These are phyloP conservation scores for Pezicula radicicola DNA, from an alignment of 2,329 filamentous ascomycete species.

Conservation along the genomic window DNA sequence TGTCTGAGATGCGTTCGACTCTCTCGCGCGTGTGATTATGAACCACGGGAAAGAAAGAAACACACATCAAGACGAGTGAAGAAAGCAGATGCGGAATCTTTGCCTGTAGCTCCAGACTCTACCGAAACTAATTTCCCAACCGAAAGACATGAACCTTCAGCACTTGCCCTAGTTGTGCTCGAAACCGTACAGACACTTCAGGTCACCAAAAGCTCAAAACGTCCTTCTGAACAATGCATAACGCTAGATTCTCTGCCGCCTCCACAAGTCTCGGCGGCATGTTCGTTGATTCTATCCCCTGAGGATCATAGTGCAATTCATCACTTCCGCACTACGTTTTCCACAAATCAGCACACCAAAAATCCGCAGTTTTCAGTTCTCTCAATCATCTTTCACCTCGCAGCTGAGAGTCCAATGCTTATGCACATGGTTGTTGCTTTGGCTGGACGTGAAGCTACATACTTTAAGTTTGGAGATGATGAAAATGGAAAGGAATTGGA, in stretches of 20 bases:
- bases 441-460: constrained; percentile 28
- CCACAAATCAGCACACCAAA: constrained; percentile 33
- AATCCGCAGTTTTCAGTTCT: constrained; percentile 33
- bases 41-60: constrained; percentile 13
- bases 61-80: not conserved
- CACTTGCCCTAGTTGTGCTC: not conserved
- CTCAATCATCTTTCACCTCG: constrained; percentile 32
- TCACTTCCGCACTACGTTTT: constrained; percentile 33
- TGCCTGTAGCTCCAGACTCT: too few species aligned
- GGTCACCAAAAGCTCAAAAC: not conserved
- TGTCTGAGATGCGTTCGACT: constrained; percentile 26
- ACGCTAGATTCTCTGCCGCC: constrained; percentile 7
- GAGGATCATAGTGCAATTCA: constrained; percentile 33
- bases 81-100: not conserved
- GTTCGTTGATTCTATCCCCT: constrained; percentile 23
- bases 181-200: not conserved
- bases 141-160: too few species aligned
- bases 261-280: constrained; percentile 12
- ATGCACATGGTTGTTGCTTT: constrained; percentile 35
- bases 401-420: constrained; percentile 29
- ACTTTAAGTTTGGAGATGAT: constrained; percentile 15
- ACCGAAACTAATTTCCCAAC: too few species aligned
- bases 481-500: constrained; percentile 4
- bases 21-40: constrained; percentile 26
- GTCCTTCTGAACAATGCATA: not conserved